Conservation (phyloP, 2,329 filamentous ascomycete genomes). For the Graphilbum ipis-grandicollis region DNA sequence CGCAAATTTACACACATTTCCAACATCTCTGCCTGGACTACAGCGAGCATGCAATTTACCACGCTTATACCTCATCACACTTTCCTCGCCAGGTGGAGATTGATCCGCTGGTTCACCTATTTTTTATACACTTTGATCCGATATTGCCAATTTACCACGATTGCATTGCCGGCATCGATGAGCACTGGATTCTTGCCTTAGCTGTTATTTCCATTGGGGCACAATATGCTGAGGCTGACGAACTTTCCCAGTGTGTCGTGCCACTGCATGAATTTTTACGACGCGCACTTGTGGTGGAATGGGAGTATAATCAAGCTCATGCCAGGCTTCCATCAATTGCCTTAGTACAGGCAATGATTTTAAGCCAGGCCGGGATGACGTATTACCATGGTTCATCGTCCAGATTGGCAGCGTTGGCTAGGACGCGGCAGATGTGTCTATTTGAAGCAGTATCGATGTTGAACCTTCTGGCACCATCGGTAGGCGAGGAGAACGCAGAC, state of each 20-base stretch:
- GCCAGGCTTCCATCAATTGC: not conserved
- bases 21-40: too few relatives aligned
- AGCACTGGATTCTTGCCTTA: conserved; percentile 10
- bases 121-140: conserved; percentile 16
- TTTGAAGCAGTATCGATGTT: too few relatives aligned
- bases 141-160: conserved; percentile 16
- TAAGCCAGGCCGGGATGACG: conserved; percentile 6
- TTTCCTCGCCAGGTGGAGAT: conserved; percentile 11
- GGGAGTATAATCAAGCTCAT: not conserved
- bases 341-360: conserved; percentile 1
- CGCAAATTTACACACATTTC: not conserved
- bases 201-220: conserved; percentile 11
- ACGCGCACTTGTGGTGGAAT: conserved; percentile 3
- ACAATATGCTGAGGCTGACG: conserved; percentile 11
- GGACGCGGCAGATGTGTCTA: not conserved
- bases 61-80: too few relatives aligned
- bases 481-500: not conserved
- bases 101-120: conserved; percentile 16
- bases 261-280: conserved; percentile 12
- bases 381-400: not conserved
- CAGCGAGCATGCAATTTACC: too few relatives aligned
- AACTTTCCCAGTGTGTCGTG: conserved; percentile 9
- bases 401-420: not conserved
- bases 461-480: not conserved
- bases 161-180: conserved; percentile 2